These are phyloP conservation scores for Clathrus columnatus DNA, from an alignment of 768 basidiomycete species.

Conservation along the genomic window DNA sequence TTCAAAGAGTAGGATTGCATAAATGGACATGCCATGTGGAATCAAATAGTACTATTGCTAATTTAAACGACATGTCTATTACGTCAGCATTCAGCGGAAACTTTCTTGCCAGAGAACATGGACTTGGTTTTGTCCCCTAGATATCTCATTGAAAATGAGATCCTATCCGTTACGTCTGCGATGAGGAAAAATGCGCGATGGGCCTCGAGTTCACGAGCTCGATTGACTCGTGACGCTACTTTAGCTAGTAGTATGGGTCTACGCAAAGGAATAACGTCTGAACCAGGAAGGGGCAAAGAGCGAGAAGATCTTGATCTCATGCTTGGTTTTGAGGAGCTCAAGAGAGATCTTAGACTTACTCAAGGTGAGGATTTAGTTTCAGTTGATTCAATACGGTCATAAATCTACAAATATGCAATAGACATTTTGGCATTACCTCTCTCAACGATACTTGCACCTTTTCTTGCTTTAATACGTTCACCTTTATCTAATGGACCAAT, in stretches of 20 bases:
- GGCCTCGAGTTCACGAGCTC: slow-evolving; percentile 62
- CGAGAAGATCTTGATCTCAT: slow-evolving; percentile 79
- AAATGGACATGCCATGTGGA: too few species aligned
- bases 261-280: slow-evolving; percentile 43
- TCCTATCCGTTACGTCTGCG: slow-evolving; percentile 80
- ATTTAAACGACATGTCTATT: neutral
- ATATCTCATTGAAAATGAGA: slow-evolving; percentile 83
- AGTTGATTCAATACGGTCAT: neutral
- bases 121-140: slow-evolving; percentile 40
- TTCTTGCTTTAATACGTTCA: slow-evolving; percentile 89
- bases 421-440: slow-evolving; percentile 55
- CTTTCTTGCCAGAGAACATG: neutral
- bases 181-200: slow-evolving; percentile 99
- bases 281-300: slow-evolving; percentile 38
- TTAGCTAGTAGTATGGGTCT: slow-evolving; percentile 70
- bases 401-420: slow-evolving; percentile 24
- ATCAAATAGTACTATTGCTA: too few species aligned
- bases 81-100: neutral
- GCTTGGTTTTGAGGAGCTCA: slow-evolving; percentile 81
- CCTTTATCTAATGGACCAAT: slow-evolving; percentile 95
- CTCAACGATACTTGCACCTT: slow-evolving; percentile 65
- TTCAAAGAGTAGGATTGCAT: too few species aligned
- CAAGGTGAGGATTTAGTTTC: slow-evolving; percentile 38
- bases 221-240: slow-evolving; percentile 53
- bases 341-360: slow-evolving; percentile 59